Conservation (phyloP, 805 yeast genomes). For the Lachancea waltii region DNA sequence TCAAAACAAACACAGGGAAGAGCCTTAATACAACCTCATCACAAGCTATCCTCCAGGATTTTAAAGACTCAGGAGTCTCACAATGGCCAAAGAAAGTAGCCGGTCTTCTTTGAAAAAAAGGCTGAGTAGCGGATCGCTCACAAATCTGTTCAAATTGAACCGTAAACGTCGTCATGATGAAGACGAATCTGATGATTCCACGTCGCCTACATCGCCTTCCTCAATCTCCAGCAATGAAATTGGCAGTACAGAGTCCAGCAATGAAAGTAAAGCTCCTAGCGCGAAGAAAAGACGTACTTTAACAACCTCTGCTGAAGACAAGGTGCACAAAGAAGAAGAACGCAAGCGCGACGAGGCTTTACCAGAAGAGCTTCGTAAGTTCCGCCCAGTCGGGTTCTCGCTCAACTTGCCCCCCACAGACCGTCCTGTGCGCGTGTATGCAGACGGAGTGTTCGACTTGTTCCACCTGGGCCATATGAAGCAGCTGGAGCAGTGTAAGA, state of each 20-base stretch:
- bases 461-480: slow-evolving; percentile 98
- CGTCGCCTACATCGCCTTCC: slow-evolving; percentile 6
- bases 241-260: too few relatives aligned
- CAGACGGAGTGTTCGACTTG: slow-evolving; percentile 96
- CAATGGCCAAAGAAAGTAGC: slow-evolving; percentile 9
- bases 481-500: slow-evolving; percentile 94
- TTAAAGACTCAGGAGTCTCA: neutral
- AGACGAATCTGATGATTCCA: slow-evolving; percentile 19
- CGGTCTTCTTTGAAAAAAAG: slow-evolving; percentile 23
- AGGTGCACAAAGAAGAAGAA: slow-evolving; percentile 38
- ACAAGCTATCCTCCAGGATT: too few relatives aligned
- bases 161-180: slow-evolving; percentile 21
- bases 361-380: slow-evolving; percentile 66
- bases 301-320: slow-evolving; percentile 5
- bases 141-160: slow-evolving; percentile 30
- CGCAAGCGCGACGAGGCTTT: slow-evolving; percentile 53
- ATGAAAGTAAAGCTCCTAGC: slow-evolving; percentile 7
- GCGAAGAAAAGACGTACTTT: slow-evolving; percentile 2
- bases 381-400: slow-evolving; percentile 70
- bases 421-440: slow-evolving; percentile 88
- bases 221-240: too few relatives aligned
- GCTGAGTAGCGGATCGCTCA: slow-evolving; percentile 27
- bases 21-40: too few relatives aligned
- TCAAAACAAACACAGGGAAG: too few relatives aligned
- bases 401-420: slow-evolving; percentile 80